Base-by-base conservation (phyloP, 1,139 yeast genomes). In the Scheffersomyces lignicola region DNA sequence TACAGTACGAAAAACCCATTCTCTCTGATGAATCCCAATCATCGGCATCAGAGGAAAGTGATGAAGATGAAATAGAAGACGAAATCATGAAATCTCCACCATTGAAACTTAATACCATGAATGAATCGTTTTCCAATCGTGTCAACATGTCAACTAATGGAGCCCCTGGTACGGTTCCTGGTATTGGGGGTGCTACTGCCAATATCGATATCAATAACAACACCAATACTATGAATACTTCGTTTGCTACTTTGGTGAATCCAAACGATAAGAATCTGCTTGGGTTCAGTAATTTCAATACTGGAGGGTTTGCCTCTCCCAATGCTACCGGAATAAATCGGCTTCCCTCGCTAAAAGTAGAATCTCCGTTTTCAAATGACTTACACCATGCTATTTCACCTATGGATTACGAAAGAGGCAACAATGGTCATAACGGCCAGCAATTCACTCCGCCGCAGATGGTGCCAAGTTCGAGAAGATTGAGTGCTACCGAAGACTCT, bases 301-400 rank as follows among this genome's bases (percentile, higher is more conserved):
- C 54, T 7, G 60, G 57, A 5, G 56, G 53, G 0, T 52, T 48
- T 34, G 54, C 58, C 1, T 60, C 67, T 1, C 68, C 67, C 2
- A 40, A 47, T 12, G 40, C 52, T 3, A 49, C 37, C 24, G 37
- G 36, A 24, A 29, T 42, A 4, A 32, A 41, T 14, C 48, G 48
- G 37, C 39, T 46, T 21, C 16, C 48, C 3, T 33, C 37, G 6
- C 33, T 45, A 9, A 58, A 56, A 37, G 49, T 52, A 18, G 65
- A 60, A 9, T 62, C 68, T 1, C 68, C 69, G 3, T 57, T 57
- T 39, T 48, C 52, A 15, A 33, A 50, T 1, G 65, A 58, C 16
- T 43, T 45, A n/a, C 52, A 38, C 7, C 43, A 33, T 13, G 36
- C 52, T 1, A 42, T 49, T 18, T 51, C 60, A 5, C 58, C 60